These are phyloP conservation scores for Pseudognaphalium luteoalbum DNA, from an alignment of 129 eudicot genomes.

Conservation along the genomic window DNA sequence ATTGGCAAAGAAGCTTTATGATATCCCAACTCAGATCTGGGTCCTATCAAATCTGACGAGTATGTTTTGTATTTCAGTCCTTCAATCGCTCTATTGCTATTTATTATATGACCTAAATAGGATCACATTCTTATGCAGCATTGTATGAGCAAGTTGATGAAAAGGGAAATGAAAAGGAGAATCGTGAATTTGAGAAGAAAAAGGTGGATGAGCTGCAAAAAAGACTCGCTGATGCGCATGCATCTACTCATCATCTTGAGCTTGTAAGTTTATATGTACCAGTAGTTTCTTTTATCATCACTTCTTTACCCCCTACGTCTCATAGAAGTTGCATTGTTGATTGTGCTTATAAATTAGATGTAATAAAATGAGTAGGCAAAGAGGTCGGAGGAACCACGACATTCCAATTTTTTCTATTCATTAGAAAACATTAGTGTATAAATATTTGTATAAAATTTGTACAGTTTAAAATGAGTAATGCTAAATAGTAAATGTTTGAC, in stretches of 20 bases:
- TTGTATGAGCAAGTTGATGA: slow-evolving; percentile 88
- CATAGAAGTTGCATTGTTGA: not conserved
- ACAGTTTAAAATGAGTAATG: not conserved
- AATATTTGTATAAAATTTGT: not conserved
- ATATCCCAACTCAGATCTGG: slow-evolving; percentile 96
- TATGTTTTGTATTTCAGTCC: slow-evolving; percentile 27
- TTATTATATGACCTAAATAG: not conserved
- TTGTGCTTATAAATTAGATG: not conserved
- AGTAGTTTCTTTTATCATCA: not conserved
- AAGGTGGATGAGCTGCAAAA: slow-evolving; percentile 71
- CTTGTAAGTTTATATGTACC: slow-evolving; percentile 46
- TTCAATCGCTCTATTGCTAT: not conserved
- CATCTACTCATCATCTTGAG: slow-evolving; percentile 63
- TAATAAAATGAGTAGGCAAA: not conserved
- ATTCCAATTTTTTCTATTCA: too few relatives aligned
- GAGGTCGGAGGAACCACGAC: not conserved
- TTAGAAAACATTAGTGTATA: not conserved
- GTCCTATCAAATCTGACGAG: slow-evolving; percentile 81
- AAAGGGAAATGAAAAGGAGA: slow-evolving; percentile 63
- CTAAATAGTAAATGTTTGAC: not conserved
- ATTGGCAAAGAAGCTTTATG: slow-evolving; percentile 86
- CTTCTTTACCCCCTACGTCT: not conserved
- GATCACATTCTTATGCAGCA: slow-evolving; percentile 44
- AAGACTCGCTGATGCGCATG: slow-evolving; percentile 63
- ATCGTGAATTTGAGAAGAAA: slow-evolving; percentile 70